Base-by-base conservation (phyloP, 1,139 yeast genomes). In the Diutina scorzettiae region DNA sequence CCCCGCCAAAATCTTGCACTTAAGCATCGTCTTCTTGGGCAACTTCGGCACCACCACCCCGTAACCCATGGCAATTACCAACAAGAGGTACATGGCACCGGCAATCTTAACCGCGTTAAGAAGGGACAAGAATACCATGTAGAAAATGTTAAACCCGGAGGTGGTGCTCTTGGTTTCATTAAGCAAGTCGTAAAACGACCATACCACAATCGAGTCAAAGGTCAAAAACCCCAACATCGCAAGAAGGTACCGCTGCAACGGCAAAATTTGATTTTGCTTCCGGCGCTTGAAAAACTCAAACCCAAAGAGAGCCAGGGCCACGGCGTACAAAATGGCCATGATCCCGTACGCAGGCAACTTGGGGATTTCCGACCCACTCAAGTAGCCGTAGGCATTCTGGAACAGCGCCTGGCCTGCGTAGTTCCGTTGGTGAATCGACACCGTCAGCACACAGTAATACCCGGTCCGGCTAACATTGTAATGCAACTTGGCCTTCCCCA, bases 21-120 rank as follows among this genome's bases (percentile, higher is more conserved):
- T 78, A 54, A 79, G 68, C 96, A 93, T 87, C 39, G 75, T 58
- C 47, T 73, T 76, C 56, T 76, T 76, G 43, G 87, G 86, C 47
- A 93, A 71, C 50, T 87, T 81, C 42, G 95, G 85, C 48, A 73
- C 73, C 33, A 93, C 98, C 43, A 93, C 91, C 47, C 98, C 96
- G 60, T 89, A 93, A 28, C 98, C 98, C 50, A 89, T 67, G 16
- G 95, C 74, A 46, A 93, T 91, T 52, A 89, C 81, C 48, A 91
- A 69, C 45, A 93, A 66, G 53, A 93, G 64, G 63, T 89, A 93
- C 63, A 91, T 83, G 8, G 96, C 83, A 57, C 86, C 86, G 1
- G 96, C 81, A 45, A 85, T 74, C 54, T 94, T 82, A 49, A 78
- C 76, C 1, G 96, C 77, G 56, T 86, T 85, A 57, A 89, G 64